Evolutionary conservation across 495 filamentous ascomycete species (phyloP), one percentile per base, ranked within the genome.

Genomic region (Neurospora hispaniola): DNA sequence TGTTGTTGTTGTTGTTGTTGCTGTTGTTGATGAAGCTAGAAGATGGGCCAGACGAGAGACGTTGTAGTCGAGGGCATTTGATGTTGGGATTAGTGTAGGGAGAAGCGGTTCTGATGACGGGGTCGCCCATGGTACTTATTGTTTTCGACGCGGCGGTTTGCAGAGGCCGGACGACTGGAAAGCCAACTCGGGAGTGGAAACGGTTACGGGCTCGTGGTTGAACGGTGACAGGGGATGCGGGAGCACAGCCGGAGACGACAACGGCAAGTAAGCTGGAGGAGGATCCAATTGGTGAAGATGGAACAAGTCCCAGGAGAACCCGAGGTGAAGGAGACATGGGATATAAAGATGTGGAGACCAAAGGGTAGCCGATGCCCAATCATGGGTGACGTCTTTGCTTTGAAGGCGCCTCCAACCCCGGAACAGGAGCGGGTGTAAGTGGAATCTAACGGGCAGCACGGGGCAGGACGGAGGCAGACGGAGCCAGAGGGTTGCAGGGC

Each of bases 121-220:
- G 85, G 81, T 84, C 80, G 78, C 76, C 79, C 81, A 85, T 86
- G 80, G 81, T 84, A 82, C 79, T 85, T 85, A 84, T 74, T 77
- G 72, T 68, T 75, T 79, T 72, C 48, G 44, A 71, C 40, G 74
- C 46, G 20, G 44, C 38, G 68, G 20, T 69, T 12, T 12, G 75
- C 35, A 59, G 59, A 68, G 43, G 59, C 23, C 59, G 75, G 73
- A 31, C 54, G 54, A 62, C 54, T 62, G 54, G 54, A 62, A 62
- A 62, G 54, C 54, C 54, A 62, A 62, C 54, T 62, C 54, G 54
- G 54, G 23, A 62, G 27, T 62, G 54, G 54, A 62, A 62, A 62
- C 54, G 54, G 54, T 62, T 62, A 62, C 54, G 54, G 48, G 27
- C 54, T 62, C 54, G 59, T 76, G 73, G 73, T 72, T 72, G 77